Percentiles rank a stretch among this genome's conserved stretches.
phyloP scores from a whole-genome alignment of 2,329 filamentous ascomycete genomes.

The Fusarium redolens region DNA sequence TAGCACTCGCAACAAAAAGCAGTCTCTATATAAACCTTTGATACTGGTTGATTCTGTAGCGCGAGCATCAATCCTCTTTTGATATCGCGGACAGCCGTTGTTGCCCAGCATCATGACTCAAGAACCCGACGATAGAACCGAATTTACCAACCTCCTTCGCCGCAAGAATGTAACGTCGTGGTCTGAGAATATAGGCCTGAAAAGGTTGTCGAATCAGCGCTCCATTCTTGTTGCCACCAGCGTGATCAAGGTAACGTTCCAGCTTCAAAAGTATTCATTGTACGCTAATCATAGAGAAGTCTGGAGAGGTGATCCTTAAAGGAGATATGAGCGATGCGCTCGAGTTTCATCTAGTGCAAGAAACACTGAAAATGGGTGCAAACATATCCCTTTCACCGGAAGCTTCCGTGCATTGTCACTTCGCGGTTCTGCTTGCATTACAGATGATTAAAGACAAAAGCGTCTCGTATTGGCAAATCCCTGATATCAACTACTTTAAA shows the following conservation, averaged over 20 bases:
- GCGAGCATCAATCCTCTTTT: too few relatives aligned
- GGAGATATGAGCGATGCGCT: background rate
- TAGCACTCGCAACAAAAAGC: too few relatives aligned
- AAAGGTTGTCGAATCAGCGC: background rate
- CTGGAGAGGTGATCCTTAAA: background rate
- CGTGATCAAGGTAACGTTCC: background rate
- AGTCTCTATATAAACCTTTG: too few relatives aligned
- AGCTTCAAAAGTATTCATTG: background rate
- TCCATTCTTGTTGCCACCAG: background rate
- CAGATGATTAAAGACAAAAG: background rate
- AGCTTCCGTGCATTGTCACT: background rate
- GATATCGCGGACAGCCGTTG: too few relatives aligned
- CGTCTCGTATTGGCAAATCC: background rate
- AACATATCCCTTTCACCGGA: background rate
- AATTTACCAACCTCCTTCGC: background rate
- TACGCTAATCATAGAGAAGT: background rate
- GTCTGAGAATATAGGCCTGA: background rate
- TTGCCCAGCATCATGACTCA: too few relatives aligned
- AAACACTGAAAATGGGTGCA: background rate
- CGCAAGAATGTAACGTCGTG: background rate
- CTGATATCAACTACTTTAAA: background rate
- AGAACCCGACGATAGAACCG: too few relatives aligned
- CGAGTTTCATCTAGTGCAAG: background rate
- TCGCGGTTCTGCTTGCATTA: background rate
- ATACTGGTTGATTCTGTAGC: too few relatives aligned